Evolutionary conservation across 2,329 filamentous ascomycete genomes (phyloP).

Genomic region (Aspergillus sp.): DNA sequence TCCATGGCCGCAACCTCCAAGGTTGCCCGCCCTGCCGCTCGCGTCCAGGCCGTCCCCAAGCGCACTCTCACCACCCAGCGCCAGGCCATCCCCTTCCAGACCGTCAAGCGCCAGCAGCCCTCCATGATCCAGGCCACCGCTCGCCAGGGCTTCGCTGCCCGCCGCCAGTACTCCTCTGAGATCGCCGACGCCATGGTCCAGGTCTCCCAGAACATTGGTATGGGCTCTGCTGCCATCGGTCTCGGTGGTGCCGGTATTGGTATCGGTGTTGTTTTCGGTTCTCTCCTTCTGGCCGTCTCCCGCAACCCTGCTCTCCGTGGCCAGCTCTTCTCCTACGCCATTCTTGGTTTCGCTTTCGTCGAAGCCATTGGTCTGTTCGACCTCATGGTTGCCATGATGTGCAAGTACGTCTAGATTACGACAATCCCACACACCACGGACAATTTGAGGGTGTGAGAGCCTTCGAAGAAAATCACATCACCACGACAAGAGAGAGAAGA

Average conservation of each 20-base stretch:
- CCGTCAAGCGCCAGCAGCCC: slow-evolving; percentile 72
- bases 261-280: slow-evolving; percentile 93
- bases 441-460: not conserved
- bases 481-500: not conserved
- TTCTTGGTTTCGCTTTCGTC: slow-evolving; percentile 93
- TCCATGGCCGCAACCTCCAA: slow-evolving; percentile 70
- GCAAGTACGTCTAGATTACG: slow-evolving; percentile 68
- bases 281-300: slow-evolving; percentile 84
- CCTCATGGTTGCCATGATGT: slow-evolving; percentile 90
- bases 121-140: slow-evolving; percentile 66
- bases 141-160: slow-evolving; percentile 58
- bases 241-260: slow-evolving; percentile 68
- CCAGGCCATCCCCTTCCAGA: slow-evolving; percentile 61
- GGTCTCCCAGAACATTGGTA: slow-evolving; percentile 88
- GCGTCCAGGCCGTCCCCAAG: slow-evolving; percentile 66
- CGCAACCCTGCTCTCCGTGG: slow-evolving; percentile 93
- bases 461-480: not conserved
- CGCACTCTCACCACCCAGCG: slow-evolving; percentile 60
- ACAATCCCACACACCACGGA: not conserved
- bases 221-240: slow-evolving; percentile 87
- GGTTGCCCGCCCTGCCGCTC: slow-evolving; percentile 74
- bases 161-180: slow-evolving; percentile 82
- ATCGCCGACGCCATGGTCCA: slow-evolving; percentile 82
- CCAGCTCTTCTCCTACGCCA: slow-evolving; percentile 95
- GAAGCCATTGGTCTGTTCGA: slow-evolving; percentile 78